Evolutionary conservation across 768 basidiomycete genomes (phyloP).

Genomic region (Scleroderma citrinum): DNA sequence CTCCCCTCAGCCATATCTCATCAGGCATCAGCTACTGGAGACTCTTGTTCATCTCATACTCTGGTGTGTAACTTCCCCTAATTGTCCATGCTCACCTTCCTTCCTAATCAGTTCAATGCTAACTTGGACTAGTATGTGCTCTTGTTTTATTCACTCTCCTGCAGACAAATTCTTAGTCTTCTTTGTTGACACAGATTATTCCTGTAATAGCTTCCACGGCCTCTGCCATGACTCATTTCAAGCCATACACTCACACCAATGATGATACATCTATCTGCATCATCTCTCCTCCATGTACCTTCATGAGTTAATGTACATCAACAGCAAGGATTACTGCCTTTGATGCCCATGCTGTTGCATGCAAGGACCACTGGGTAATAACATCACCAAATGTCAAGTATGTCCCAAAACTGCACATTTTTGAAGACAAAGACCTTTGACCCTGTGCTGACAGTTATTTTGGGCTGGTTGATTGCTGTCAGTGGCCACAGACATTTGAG

Average conservation of each 20-base stretch:
- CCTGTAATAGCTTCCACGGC: neutral
- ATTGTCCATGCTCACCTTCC: neutral
- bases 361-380: neutral
- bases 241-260: neutral
- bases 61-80: neutral
- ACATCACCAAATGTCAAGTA: slow-evolving; percentile 5
- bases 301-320: neutral
- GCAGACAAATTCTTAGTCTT: neutral
- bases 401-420: slow-evolving; percentile 2
- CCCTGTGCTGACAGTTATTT: neutral
- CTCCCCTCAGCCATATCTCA: neutral
- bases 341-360: neutral
- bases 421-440: neutral
- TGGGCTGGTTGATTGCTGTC: neutral
- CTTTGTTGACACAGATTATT: neutral
- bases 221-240: neutral
- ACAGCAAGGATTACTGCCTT: neutral
- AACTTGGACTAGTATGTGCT: neutral
- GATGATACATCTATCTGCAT: neutral
- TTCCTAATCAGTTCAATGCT: neutral
- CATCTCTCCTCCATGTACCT: neutral
- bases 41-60: no score
- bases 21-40: no score
- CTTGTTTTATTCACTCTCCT: neutral
- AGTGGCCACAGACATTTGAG: slow-evolving; percentile 1